phyloP scores from a whole-genome alignment of 306 rosid genomes.

The Biancaea sappan region DNA sequence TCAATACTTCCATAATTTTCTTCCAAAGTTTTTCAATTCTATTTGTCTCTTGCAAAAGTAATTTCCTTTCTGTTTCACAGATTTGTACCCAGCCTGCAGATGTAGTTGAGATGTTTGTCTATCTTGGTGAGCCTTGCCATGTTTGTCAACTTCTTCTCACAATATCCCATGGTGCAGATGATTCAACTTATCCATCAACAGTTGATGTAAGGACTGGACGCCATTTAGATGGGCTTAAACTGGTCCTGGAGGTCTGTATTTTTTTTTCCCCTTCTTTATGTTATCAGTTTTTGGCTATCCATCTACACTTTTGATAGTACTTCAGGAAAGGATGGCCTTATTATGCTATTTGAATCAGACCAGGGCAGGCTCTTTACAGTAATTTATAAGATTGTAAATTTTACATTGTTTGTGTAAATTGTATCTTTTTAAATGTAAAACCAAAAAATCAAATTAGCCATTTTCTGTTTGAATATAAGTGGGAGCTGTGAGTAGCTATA shows the following conservation, averaged over 20 bases:
- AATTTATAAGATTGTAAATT: constrained; percentile 22
- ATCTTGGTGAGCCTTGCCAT: constrained; percentile 97
- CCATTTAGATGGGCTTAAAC: constrained; percentile 76
- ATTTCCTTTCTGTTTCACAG: constrained; percentile 56
- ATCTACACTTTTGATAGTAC: constrained; percentile 18
- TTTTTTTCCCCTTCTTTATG: constrained; percentile 20
- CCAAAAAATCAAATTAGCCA: constrained; percentile 1
- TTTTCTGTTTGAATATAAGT: constrained; percentile 11
- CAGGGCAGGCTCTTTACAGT: constrained; percentile 16
- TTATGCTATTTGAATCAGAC: constrained; percentile 26
- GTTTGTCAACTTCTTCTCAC: constrained; percentile 99
- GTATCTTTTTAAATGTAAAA: constrained; percentile 28
- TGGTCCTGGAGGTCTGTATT: constrained; percentile 81
- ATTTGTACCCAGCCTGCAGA: constrained; percentile 90
- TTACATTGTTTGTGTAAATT: constrained; percentile 1
- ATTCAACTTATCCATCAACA: constrained; percentile 93
- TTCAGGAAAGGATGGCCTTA: constrained; percentile 4
- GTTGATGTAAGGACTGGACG: constrained; percentile 93
- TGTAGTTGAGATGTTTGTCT: constrained; percentile 86
- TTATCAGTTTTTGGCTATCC: constrained; percentile 19
- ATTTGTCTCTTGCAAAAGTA: constrained; percentile 31
- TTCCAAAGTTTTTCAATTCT: neutral
- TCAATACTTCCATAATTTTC: constrained; percentile 24
- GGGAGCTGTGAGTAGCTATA: constrained; percentile 2
- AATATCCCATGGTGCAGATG: constrained; percentile 96